These are phyloP conservation scores for Cudoniella acicularis DNA, from an alignment of 495 filamentous ascomycete species.

Conservation along the genomic window DNA sequence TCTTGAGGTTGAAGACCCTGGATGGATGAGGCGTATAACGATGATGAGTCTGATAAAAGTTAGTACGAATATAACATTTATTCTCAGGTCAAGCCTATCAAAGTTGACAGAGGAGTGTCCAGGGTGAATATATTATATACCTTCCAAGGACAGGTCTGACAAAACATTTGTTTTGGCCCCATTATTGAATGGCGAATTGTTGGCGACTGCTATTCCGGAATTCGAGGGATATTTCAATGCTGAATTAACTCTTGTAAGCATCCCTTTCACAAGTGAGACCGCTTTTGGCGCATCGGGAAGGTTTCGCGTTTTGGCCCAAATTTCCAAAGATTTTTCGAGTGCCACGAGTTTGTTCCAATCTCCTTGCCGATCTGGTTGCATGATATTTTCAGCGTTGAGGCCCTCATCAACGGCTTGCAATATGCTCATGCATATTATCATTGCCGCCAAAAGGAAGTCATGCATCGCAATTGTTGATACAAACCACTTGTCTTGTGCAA, in stretches of 20 bases:
- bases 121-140: not conserved
- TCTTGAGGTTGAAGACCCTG: not conserved
- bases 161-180: conserved; percentile 16
- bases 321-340: conserved; percentile 36
- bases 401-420: conserved; percentile 29
- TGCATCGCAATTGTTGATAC: conserved; percentile 39
- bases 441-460: conserved; percentile 46
- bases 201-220: too few relatives aligned
- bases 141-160: conserved; percentile 21
- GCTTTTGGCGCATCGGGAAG: conserved; percentile 36
- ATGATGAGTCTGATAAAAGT: not conserved
- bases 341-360: conserved; percentile 29
- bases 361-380: not conserved
- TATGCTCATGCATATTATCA: conserved; percentile 40
- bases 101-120: not conserved
- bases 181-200: too few relatives aligned
- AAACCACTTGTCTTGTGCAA: conserved; percentile 40
- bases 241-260: conserved; percentile 31
- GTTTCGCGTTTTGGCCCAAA: conserved; percentile 29
- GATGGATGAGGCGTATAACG: not conserved
- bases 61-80: too few relatives aligned
- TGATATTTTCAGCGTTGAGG: conserved; percentile 12
- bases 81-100: too few relatives aligned
- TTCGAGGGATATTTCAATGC: not conserved
- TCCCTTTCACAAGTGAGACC: conserved; percentile 33